These are phyloP conservation scores for Lasiodiplodia gonubiensis DNA, from an alignment of 2,329 filamentous ascomycete genomes.

Conservation along the genomic window DNA sequence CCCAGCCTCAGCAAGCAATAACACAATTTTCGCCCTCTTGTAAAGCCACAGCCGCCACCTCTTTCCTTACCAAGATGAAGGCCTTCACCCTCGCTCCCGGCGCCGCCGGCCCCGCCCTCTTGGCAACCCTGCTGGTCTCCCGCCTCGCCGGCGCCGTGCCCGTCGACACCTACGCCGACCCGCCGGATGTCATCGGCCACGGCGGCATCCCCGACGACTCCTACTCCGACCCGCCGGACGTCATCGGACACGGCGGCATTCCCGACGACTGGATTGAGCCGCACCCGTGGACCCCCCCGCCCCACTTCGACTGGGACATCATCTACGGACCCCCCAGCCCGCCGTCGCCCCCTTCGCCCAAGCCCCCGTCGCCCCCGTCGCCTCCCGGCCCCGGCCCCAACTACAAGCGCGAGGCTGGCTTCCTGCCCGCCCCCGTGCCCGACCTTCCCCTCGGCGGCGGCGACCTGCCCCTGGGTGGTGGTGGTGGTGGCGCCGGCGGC, in stretches of 20 bases:
- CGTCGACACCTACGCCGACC: background rate
- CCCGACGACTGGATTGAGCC: background rate
- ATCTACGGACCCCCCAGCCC: background rate
- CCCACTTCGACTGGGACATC: background rate
- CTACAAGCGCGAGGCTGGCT: conserved; percentile 1
- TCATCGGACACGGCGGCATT: background rate
- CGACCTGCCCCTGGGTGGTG: background rate
- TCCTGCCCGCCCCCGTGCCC: background rate
- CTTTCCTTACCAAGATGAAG: background rate
- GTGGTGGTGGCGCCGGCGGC: background rate
- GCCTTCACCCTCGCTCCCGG: background rate
- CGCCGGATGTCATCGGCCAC: background rate
- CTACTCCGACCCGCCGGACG: background rate
- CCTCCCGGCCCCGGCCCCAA: background rate
- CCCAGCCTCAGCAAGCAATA: too few relatives aligned
- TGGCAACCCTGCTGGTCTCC: background rate
- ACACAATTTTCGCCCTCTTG: background rate
- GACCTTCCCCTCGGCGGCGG: background rate
- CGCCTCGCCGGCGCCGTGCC: background rate
- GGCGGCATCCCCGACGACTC: background rate
- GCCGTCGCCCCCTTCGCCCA: background rate
- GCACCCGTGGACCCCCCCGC: background rate
- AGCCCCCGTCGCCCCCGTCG: background rate
- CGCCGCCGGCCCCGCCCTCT: background rate
- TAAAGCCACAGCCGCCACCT: background rate